phyloP scores from a whole-genome alignment of 2,329 filamentous ascomycete species.

The Xylaria sp. region DNA sequence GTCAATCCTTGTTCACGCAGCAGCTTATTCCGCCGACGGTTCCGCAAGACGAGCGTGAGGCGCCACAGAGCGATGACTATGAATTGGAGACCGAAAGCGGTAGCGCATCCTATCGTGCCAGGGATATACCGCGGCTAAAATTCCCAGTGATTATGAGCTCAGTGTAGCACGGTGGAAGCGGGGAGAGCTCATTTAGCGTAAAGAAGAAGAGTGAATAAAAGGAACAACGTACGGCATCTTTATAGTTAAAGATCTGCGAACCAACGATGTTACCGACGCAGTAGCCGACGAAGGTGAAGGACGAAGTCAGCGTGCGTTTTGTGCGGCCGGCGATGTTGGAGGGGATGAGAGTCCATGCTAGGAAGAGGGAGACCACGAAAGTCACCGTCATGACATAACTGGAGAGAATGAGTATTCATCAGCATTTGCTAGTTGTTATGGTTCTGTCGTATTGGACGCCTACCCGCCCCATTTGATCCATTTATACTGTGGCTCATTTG shows the following conservation, averaged over 20 bases:
- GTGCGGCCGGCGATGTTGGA: conserved; percentile 54
- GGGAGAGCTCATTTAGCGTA: too few relatives aligned
- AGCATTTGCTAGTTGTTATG: neutral
- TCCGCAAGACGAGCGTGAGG: conserved; percentile 47
- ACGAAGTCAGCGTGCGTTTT: conserved; percentile 52
- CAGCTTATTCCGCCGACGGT: conserved; percentile 42
- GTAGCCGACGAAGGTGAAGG: conserved; percentile 53
- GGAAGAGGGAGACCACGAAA: conserved; percentile 42
- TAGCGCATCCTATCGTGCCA: conserved; percentile 47
- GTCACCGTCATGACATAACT: conserved; percentile 46
- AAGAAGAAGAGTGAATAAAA: neutral
- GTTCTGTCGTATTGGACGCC: conserved; percentile 10
- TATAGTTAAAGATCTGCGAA: conserved; percentile 51
- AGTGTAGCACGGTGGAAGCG: too few relatives aligned
- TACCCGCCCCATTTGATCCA: conserved; percentile 47
- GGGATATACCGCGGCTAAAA: conserved; percentile 49
- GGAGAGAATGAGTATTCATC: neutral
- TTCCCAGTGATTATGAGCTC: neutral
- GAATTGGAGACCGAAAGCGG: conserved; percentile 47
- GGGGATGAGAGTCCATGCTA: conserved; percentile 47
- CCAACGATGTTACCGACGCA: conserved; percentile 56
- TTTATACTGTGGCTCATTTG: conserved; percentile 43
- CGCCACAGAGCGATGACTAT: conserved; percentile 48
- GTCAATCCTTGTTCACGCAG: conserved; percentile 41
- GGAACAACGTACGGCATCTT: conserved; percentile 46